Conservation (phyloP, 305 asterid genomes). For the Fraxinus greggii region DNA sequence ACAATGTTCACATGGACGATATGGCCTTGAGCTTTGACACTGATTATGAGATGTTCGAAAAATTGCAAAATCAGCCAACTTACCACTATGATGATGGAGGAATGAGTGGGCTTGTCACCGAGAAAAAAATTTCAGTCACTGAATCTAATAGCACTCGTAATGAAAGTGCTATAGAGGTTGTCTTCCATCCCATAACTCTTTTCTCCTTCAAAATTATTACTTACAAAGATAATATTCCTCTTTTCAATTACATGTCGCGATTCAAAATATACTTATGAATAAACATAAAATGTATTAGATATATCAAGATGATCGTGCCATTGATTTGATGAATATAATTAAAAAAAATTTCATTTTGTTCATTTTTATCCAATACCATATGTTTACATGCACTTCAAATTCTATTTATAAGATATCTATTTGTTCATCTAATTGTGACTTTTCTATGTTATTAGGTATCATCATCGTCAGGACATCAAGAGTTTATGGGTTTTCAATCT, state of each 20-base stretch:
- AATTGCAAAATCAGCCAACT: slow-evolving; percentile 27
- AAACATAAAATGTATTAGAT: not conserved
- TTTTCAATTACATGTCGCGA: not conserved
- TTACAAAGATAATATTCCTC: not conserved
- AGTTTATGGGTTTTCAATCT: slow-evolving; percentile 39
- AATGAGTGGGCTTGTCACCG: slow-evolving; percentile 31
- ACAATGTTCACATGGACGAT: slow-evolving; percentile 45
- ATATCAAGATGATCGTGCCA: not conserved
- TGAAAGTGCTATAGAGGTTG: slow-evolving; percentile 54
- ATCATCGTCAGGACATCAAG: slow-evolving; percentile 47
- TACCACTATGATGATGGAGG: slow-evolving; percentile 40
- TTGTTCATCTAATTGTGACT: not conserved
- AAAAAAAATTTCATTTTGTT: not conserved
- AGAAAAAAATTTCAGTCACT: slow-evolving; percentile 43
- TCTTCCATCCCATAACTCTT: not conserved
- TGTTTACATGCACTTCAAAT: not conserved
- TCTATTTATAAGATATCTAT: not conserved
- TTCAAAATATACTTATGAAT: not conserved
- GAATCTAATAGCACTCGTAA: slow-evolving; percentile 47
- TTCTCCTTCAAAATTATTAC: not conserved
- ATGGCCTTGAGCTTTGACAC: slow-evolving; percentile 30
- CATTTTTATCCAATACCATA: not conserved
- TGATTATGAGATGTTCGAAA: slow-evolving; percentile 24
- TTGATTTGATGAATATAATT: not conserved
- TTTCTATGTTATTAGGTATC: slow-evolving; percentile 40